Conservation (phyloP, 2,329 filamentous ascomycete genomes). For the Stylonectria norvegica region DNA sequence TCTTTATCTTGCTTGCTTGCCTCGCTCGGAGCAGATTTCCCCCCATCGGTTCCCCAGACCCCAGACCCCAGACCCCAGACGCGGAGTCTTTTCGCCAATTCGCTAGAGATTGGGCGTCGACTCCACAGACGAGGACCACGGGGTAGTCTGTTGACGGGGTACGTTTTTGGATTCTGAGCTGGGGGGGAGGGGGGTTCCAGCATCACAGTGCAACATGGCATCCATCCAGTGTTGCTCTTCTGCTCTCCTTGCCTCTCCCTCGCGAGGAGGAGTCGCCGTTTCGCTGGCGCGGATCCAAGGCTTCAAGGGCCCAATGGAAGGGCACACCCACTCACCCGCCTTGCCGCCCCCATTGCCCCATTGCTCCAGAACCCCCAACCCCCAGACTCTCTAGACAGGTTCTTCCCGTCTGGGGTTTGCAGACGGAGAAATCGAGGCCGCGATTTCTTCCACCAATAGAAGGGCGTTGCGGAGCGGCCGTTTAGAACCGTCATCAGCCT, state of each 20-base stretch:
- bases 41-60: conserved; percentile 17
- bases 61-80: conserved; percentile 18
- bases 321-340: too few species aligned
- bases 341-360: too few species aligned
- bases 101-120: conserved; percentile 3
- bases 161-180: background rate
- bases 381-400: background rate
- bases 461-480: too few species aligned
- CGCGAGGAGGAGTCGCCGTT: too few species aligned
- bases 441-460: background rate
- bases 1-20: background rate
- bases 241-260: too few species aligned
- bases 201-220: too few species aligned
- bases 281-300: too few species aligned
- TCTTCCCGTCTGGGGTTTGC: background rate
- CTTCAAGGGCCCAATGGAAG: too few species aligned
- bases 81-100: conserved; percentile 3
- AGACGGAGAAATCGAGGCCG: background rate
- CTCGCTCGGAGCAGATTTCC: background rate
- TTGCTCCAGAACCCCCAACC: background rate
- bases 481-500: too few species aligned
- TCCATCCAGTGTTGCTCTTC: too few species aligned
- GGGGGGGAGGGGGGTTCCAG: too few species aligned
- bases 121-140: conserved; percentile 2
- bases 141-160: conserved; percentile 1